Evolutionary conservation across 176 grass and related monocot species (phyloP).

Genomic region (Melocanna baccifera): DNA sequence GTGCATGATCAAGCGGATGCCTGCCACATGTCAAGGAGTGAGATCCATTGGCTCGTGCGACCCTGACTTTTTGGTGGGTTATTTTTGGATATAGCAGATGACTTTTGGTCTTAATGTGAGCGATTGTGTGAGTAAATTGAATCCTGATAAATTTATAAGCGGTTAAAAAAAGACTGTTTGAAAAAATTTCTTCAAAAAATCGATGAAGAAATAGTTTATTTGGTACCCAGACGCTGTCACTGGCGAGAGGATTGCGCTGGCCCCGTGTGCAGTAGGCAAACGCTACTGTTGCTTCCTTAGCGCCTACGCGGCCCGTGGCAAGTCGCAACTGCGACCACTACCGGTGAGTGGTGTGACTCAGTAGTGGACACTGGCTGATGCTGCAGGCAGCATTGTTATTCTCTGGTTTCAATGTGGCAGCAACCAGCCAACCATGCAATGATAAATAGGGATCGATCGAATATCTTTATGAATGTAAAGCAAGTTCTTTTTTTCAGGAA

Average conservation of each 20-base stretch:
- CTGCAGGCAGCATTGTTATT: background rate
- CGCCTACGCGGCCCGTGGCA: background rate
- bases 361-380: background rate
- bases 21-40: no score
- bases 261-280: background rate
- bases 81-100: fast-evolving
- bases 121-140: fast-evolving
- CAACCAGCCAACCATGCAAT: background rate
- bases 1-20: no score
- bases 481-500: background rate
- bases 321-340: background rate
- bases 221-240: no score
- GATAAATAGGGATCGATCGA: background rate
- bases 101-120: no score
- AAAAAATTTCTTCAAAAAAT: no score
- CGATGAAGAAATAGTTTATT: no score
- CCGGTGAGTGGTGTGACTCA: background rate
- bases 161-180: no score
- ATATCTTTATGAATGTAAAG: background rate
- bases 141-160: no score
- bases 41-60: no score
- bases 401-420: background rate
- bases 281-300: background rate
- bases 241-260: background rate
- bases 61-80: no score